Conservation (phyloP, 768 basidiomycete genomes). For the Suillus variegatus region DNA sequence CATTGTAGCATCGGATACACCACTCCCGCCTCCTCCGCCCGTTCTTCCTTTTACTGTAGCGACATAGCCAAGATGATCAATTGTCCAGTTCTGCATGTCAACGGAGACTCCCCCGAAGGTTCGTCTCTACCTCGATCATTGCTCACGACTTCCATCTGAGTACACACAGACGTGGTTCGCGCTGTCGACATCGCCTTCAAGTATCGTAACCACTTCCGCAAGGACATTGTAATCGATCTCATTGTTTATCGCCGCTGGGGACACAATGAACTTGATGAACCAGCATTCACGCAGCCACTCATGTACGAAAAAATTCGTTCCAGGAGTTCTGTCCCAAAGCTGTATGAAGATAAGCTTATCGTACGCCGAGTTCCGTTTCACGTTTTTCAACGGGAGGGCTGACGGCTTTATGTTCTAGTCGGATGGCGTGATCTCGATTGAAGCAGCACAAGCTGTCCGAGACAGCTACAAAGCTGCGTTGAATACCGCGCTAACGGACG, state of each 20-base stretch:
- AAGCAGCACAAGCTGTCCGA: slow-evolving; percentile 53
- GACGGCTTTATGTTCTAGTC: slow-evolving; percentile 14
- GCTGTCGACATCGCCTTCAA: slow-evolving; percentile 88
- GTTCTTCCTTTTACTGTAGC: slow-evolving; percentile 87
- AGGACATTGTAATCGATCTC: slow-evolving; percentile 89
- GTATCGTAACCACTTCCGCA: slow-evolving; percentile 85
- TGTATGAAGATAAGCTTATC: slow-evolving; percentile 79
- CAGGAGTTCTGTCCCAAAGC: slow-evolving; percentile 72
- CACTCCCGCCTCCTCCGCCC: slow-evolving; percentile 80
- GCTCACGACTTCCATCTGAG: not conserved
- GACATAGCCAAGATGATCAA: slow-evolving; percentile 91
- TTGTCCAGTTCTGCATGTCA: slow-evolving; percentile 87
- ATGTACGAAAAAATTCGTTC: slow-evolving; percentile 91
- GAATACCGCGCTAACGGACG: slow-evolving; percentile 56
- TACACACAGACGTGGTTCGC: slow-evolving; percentile 68
- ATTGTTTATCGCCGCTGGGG: slow-evolving; percentile 90
- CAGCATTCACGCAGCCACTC: slow-evolving; percentile 81
- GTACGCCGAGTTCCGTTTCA: slow-evolving; percentile 41
- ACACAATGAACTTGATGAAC: slow-evolving; percentile 89
- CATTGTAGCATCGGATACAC: slow-evolving; percentile 84
- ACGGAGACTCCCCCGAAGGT: slow-evolving; percentile 90
- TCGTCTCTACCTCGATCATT: not conserved
- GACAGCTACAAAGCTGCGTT: slow-evolving; percentile 61
- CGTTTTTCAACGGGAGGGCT: not conserved
- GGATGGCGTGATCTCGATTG: slow-evolving; percentile 45